These are phyloP conservation scores for Eucalyptus pauciflora DNA, from an alignment of 345 rosid species.

Conservation along the genomic window DNA sequence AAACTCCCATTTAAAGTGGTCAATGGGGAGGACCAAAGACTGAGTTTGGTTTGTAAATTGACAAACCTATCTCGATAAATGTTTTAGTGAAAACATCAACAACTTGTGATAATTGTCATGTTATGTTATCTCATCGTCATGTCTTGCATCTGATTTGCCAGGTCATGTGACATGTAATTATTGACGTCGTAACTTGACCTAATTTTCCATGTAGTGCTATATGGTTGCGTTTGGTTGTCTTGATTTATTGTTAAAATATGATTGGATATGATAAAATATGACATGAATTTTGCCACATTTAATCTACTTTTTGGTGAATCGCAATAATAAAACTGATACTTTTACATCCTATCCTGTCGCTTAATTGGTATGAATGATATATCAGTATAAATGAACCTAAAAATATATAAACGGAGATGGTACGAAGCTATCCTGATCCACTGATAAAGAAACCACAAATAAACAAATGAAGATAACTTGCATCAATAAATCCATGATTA, in stretches of 20 bases:
- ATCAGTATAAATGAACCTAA: neutral
- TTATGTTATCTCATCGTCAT: neutral
- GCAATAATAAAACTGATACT: neutral
- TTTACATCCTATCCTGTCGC: rapidly evolving
- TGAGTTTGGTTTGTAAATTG: too few relatives aligned
- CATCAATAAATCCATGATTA: neutral
- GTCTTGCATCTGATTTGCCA: neutral
- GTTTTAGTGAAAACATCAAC: neutral
- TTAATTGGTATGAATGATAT: neutral
- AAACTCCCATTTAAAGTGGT: too few relatives aligned
- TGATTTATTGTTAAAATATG: too few relatives aligned
- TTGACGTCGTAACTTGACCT: neutral
- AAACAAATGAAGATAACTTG: neutral
- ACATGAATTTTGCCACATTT: neutral
- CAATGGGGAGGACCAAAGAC: too few relatives aligned
- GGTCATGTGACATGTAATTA: neutral
- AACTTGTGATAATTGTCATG: neutral
- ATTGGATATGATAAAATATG: neutral
- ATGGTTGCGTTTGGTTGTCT: too few relatives aligned
- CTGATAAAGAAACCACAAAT: neutral
- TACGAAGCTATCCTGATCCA: neutral
- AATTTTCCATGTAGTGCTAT: too few relatives aligned
- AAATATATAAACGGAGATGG: neutral
- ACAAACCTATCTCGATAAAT: too few relatives aligned
- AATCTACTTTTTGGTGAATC: neutral